A percentile compares a stretch with the other conserved stretches of the same genome.
Conservation (phyloP, 1,284 basidiomycete genomes). For the Trichosporon faecale region DNA sequence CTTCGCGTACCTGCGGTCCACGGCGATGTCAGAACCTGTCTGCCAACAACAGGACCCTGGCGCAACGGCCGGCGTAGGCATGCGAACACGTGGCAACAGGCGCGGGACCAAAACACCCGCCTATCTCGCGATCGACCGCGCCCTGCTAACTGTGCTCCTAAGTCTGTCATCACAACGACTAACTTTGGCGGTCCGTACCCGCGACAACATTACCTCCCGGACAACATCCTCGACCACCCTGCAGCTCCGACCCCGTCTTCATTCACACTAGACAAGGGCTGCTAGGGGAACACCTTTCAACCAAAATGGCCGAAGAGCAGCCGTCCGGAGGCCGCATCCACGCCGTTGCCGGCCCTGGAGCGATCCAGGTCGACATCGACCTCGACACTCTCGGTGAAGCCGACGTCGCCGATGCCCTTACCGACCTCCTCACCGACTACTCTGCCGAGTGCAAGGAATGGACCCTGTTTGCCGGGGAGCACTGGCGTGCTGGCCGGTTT, state of each 20-base stretch:
- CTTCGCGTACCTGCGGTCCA: background rate
- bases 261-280: background rate
- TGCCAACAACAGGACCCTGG: background rate
- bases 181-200: background rate
- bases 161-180: slow-evolving; percentile 4
- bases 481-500: slow-evolving; percentile 44
- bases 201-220: slow-evolving; percentile 15
- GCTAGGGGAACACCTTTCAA: background rate
- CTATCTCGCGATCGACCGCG: background rate
- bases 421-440: slow-evolving; percentile 46
- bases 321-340: slow-evolving; percentile 21
- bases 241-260: background rate
- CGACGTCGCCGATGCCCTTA: slow-evolving; percentile 46
- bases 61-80: background rate
- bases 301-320: slow-evolving; percentile 27
- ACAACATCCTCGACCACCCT: background rate
- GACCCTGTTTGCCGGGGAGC: slow-evolving; percentile 51
- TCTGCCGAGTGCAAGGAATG: slow-evolving; percentile 50
- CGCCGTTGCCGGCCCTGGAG: slow-evolving; percentile 44
- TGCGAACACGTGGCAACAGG: background rate
- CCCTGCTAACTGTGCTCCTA: background rate
- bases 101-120: background rate
- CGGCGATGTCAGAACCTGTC: background rate
- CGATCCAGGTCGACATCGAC: slow-evolving; percentile 50
- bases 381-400: slow-evolving; percentile 48